Evolutionary conservation across 768 basidiomycete species (phyloP).

Genomic region (Lactarius indigo): DNA sequence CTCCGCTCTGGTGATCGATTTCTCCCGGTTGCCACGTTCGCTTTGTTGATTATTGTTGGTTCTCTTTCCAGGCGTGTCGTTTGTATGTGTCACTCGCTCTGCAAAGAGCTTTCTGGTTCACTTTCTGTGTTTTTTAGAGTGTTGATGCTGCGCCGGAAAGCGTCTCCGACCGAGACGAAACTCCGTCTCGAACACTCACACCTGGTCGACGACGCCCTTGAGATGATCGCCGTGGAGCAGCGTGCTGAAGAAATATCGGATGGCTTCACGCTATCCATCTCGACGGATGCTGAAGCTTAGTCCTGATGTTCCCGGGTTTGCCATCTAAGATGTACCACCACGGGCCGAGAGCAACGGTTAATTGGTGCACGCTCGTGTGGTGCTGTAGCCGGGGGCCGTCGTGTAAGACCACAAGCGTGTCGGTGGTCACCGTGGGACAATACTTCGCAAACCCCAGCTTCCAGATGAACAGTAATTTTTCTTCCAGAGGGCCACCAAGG

Average conservation of each 20-base stretch:
- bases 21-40: not conserved
- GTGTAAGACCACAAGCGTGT: not conserved
- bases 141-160: slow-evolving; percentile 23
- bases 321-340: not conserved
- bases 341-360: not conserved
- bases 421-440: not conserved
- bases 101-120: not conserved
- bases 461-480: not conserved
- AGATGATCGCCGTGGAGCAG: slow-evolving; percentile 6
- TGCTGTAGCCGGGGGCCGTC: not conserved
- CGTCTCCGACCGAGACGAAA: slow-evolving; percentile 19
- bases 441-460: not conserved
- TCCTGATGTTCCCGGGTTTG: not conserved
- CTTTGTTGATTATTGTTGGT: not conserved
- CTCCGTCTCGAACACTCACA: not conserved
- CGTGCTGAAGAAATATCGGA: too few species aligned
- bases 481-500: slow-evolving; percentile 1
- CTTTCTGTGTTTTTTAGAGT: slow-evolving; percentile 11
- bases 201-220: slow-evolving; percentile 19
- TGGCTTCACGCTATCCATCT: not conserved
- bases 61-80: slow-evolving; percentile 15
- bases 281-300: not conserved
- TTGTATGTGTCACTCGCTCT: slow-evolving; percentile 7
- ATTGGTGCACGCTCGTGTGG: not conserved
- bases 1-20: slow-evolving; percentile 15